Base-by-base conservation (phyloP, 805 yeast species). In the Yarrowia osloensis region DNA sequence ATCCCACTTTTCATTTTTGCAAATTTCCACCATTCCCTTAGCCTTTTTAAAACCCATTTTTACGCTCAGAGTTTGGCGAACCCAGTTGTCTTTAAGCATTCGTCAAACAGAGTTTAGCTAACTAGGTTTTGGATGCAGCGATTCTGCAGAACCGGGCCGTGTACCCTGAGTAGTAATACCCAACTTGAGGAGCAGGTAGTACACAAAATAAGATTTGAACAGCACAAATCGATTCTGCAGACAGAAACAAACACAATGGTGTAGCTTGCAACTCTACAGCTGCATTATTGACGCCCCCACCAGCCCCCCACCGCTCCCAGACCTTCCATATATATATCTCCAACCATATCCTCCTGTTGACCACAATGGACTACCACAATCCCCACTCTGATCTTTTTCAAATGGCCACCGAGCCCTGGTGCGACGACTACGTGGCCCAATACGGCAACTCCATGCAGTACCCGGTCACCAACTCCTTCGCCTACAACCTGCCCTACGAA, bases 351-450 rank as follows among this genome's bases (percentile, higher is more conserved):
- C 62, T 9, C 31, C 22, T 37, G n/a, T 28, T 21, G 31, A 54
- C 57, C 40, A 13, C 57, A 54, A 54, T 54, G 62, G 46, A 35
- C 46, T 54, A 54, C 62, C 62, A 54, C 62, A 54, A 37, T 26
- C 40, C 61, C 44, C 62, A 24, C 62, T 37, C 46, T 26, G 62
- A 54, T 17, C 62, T 54, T 8, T 54, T 54, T 22, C 46, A 35
- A 37, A 54, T 54, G 62, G 62, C 62, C 31, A 54, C 62, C 62
- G 62, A 54, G 62, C 62, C 62, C 31, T 54, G 62, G 62, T 54
- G 62, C 62, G 62, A 54, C 62, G 46, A 54, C 62, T 54, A 54
- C 33, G 62, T 39, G 24, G 46, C 46, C 24, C 62, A 54, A 12
- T 54, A 54, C 24, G 62, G 62, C 62, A 24, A 37, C 46, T 9